These are phyloP conservation scores for Mucor racemosus DNA, from an alignment of 371 early-diverging fungal genomes.

Conservation along the genomic window DNA sequence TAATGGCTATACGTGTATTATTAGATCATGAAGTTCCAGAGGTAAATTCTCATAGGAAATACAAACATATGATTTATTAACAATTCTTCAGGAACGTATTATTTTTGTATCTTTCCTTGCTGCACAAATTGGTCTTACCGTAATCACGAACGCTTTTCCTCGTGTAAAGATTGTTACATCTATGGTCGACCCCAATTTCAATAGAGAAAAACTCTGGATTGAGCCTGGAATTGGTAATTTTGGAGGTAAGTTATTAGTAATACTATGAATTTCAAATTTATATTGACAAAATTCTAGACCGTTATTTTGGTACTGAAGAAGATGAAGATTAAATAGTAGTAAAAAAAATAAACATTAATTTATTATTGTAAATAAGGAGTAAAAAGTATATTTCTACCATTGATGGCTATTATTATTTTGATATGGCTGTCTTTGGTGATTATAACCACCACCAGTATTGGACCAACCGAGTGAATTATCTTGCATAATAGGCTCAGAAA, in stretches of 20 bases:
- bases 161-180: slow-evolving; percentile 80
- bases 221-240: slow-evolving; percentile 91
- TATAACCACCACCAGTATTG: slow-evolving; percentile 1
- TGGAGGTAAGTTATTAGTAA: slow-evolving; percentile 54
- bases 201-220: slow-evolving; percentile 67
- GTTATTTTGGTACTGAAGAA: slow-evolving; percentile 58
- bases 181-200: slow-evolving; percentile 72
- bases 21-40: slow-evolving; percentile 88
- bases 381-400: slow-evolving; percentile 14
- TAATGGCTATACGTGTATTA: slow-evolving; percentile 93
- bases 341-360: slow-evolving; percentile 11
- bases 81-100: slow-evolving; percentile 63
- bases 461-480: slow-evolving; percentile 35
- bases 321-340: slow-evolving; percentile 22
- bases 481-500: slow-evolving; percentile 39
- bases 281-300: slow-evolving; percentile 30
- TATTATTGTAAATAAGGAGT: slow-evolving; percentile 2
- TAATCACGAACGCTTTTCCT: slow-evolving; percentile 83
- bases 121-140: slow-evolving; percentile 75
- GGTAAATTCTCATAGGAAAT: neutral
- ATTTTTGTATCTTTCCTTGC: slow-evolving; percentile 83
- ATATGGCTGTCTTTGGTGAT: slow-evolving; percentile 4
- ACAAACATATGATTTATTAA: neutral
- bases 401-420: slow-evolving; percentile 9
- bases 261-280: neutral